Evolutionary conservation across 2,329 filamentous ascomycete genomes (phyloP), one percentile per base, ranked within the genome.

Genomic region (Corniculantispora saksenae): DNA sequence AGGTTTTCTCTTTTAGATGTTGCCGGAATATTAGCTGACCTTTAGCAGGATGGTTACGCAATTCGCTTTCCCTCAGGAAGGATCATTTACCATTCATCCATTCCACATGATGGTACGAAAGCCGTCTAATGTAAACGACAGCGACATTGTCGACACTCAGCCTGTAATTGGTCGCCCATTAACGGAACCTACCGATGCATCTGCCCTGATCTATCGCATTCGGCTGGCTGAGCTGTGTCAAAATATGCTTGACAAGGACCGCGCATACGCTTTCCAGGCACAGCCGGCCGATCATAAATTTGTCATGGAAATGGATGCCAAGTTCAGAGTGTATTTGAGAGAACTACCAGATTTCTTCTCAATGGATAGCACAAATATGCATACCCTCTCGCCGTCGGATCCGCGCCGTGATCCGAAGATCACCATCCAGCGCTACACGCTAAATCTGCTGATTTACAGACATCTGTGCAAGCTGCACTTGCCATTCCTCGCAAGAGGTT

Each of bases 41-140:
- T 21, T 2, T 27, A 23, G 9, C 38, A 80, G 78, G 72, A 72
- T 81, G 67, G 66, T 80, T 10, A 72, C 75, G 35, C 72, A 77
- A 21, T 77, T 78, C 67, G 74, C 72, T 9, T 75, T 73, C 12
- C 74, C 74, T 0, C 71, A 76, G 1, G 76, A 79, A 55, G 71
- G 74, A 1, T 76, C 75, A 8, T 80, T 78, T 32, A 70, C 70
- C 0, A 69, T 81, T 7, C 73, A 79, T n/a, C 75, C 76, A 12
- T 71, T 68, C 7, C 78, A 81, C 23, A 80, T 81, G 73, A 70
- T 71, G 15, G 75, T 81, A 3, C 74, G 72, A 3, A 75, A 75
- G 51, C 79, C 79, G 4, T 72, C 75, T 1, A 79, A 81, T 59
- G 71, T 77, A 9, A 72, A 80, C 45, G 78, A 80, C 45, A 72